Percentiles rank a stretch among this genome's conserved stretches.
Evolutionary conservation across 2,329 filamentous ascomycete species (phyloP).

Genomic region (Thielaviopsis populi): DNA sequence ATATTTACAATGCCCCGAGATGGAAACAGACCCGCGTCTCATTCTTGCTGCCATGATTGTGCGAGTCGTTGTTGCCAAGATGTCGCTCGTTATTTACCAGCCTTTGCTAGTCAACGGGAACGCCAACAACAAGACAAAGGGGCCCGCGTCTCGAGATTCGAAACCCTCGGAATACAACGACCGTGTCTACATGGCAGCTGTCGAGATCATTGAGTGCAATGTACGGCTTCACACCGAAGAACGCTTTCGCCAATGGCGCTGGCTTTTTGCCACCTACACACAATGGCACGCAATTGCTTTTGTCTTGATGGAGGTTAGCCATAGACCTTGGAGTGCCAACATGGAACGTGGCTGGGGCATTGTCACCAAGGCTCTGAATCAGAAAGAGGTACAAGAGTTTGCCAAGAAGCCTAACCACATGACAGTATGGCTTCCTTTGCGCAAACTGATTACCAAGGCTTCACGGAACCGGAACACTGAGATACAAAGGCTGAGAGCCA

Average conservation of each 20-base stretch:
- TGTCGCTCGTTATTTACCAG: constrained; percentile 64
- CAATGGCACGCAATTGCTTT: constrained; percentile 39
- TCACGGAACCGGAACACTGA: constrained; percentile 37
- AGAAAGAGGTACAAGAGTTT: constrained; percentile 29
- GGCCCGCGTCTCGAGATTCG: neutral
- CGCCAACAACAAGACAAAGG: constrained; percentile 34
- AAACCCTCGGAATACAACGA: constrained; percentile 39
- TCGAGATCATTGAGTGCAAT: constrained; percentile 59
- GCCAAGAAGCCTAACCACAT: constrained; percentile 32
- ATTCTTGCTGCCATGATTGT: constrained; percentile 56
- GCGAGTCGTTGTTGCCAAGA: constrained; percentile 59
- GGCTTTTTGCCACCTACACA: constrained; percentile 37
- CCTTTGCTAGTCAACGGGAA: constrained; percentile 49
- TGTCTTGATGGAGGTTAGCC: constrained; percentile 31
- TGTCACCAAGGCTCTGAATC: constrained; percentile 27
- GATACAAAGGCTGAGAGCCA: constrained; percentile 32
- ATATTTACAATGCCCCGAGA: constrained; percentile 38
- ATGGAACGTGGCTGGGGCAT: constrained; percentile 37
- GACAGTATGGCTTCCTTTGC: constrained; percentile 38
- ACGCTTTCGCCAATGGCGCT: constrained; percentile 32
- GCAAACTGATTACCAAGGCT: constrained; percentile 39
- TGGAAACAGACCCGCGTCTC: constrained; percentile 35
- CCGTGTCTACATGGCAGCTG: constrained; percentile 53
- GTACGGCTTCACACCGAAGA: constrained; percentile 48
- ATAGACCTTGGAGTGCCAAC: constrained; percentile 34